Base-by-base conservation (phyloP, 176 grass and related monocot genomes). In the Rhynchospora tenuis region DNA sequence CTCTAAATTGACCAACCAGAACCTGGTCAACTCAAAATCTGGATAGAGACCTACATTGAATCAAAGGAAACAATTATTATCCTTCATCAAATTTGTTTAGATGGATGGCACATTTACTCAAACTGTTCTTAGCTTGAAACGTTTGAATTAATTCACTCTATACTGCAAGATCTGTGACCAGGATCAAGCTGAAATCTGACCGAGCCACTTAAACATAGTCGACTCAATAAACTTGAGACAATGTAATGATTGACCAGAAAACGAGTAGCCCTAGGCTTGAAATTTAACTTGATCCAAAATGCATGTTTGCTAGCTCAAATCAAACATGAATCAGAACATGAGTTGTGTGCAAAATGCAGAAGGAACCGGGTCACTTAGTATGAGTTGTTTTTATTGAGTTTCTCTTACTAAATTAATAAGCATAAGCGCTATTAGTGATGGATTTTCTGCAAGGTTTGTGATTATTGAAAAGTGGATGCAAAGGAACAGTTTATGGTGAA, bases 291-390 rank as follows among this genome's bases (percentile, higher is more conserved):
- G 38, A 45, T 22, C 6, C 13, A 72, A 20, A 51, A 6, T 29
- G 16, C 42, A 4, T 72, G 38, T 47, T 72, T 72, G 68, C 28
- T 8, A 46, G 42, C 43, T 72, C 43, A 22, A 23, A 47, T 22
- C 27, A 46, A 71, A 71, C 65, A 69, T 71, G 43, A 69, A 72
- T 72, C 68, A 48, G 68, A 38, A 44, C 33, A 13, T 72, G 67
- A 22, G 12, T 48, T 72, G 68, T 51, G 48, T 72, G 17, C 68
- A 72, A 72, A 47, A 47, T 47, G n/a, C 43, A 13, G 27, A 17
- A 16, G 43, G 9, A 19, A 72, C 22, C n/a, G 11, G 20, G 43
- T 72, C 68, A 72, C 12, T 72, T 23, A 22, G 68, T 72, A 72
- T 23, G 9, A 23, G 7, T 72, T 72, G 23, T 67, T 44, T 64